These are phyloP conservation scores for Aureobasidium sp. DNA, from an alignment of 2,329 filamentous ascomycete species.

Conservation along the genomic window DNA sequence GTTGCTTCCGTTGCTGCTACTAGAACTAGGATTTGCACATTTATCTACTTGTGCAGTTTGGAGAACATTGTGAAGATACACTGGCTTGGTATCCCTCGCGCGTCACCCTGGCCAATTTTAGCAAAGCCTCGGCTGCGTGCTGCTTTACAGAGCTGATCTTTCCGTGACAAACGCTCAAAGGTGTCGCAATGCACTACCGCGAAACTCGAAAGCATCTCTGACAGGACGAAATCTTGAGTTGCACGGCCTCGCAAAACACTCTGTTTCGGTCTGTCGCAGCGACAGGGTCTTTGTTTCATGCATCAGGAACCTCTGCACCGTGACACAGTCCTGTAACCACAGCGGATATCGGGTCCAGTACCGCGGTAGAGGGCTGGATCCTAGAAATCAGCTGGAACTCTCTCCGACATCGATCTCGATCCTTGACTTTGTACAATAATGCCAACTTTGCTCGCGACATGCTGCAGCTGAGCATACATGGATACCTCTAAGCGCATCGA, in stretches of 20 bases:
- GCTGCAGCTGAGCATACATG: background rate
- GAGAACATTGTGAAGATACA: background rate
- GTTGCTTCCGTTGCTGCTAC: background rate
- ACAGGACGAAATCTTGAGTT: background rate
- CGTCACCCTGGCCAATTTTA: background rate
- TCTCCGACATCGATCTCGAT: background rate
- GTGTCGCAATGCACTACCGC: constrained; percentile 4
- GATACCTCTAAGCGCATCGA: background rate
- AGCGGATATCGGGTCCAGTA: background rate
- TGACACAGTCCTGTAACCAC: constrained; percentile 1
- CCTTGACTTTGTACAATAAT: background rate
- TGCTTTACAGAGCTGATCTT: background rate
- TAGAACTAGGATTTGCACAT: background rate
- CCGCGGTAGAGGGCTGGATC: background rate
- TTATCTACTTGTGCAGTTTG: background rate
- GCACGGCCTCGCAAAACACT: background rate
- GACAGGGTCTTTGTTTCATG: constrained; percentile 7
- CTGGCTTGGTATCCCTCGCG: background rate
- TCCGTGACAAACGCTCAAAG: background rate
- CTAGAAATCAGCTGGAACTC: background rate
- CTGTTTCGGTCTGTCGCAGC: constrained; percentile 11
- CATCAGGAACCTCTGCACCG: background rate
- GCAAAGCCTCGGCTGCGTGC: background rate
- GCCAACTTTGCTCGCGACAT: background rate
- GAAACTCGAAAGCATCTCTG: background rate